These are phyloP conservation scores for Phaffomyces opuntiae DNA, from an alignment of 805 yeast species.

Conservation along the genomic window DNA sequence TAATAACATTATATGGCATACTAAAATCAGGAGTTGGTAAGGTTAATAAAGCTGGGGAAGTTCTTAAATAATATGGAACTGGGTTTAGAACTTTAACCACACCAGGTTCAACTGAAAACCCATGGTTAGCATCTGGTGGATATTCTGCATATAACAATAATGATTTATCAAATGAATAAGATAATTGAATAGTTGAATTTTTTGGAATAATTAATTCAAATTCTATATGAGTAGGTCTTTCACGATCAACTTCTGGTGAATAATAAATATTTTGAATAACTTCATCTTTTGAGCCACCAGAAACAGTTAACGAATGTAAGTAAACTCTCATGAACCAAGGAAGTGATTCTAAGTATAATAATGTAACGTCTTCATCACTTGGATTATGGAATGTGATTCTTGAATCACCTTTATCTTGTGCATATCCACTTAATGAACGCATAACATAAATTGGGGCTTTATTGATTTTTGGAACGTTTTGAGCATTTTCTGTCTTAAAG, in stretches of 20 bases:
- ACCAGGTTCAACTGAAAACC: constrained; percentile 92
- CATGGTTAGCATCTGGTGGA: constrained; percentile 99
- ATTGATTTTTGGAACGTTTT: constrained; percentile 30
- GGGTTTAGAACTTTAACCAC: constrained; percentile 52
- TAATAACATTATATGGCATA: constrained; percentile 97
- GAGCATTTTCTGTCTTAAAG: constrained; percentile 37
- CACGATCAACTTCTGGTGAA: constrained; percentile 72
- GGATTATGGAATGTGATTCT: constrained; percentile 76
- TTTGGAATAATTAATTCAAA: constrained; percentile 60
- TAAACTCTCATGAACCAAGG: constrained; percentile 93
- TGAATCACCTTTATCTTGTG: constrained; percentile 87
- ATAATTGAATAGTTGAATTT: constrained; percentile 47
- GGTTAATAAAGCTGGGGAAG: constrained; percentile 79
- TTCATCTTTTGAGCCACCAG: constrained; percentile 25
- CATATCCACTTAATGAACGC: constrained; percentile 84
- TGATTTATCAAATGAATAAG: constrained; percentile 82
- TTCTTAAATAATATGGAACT: constrained; percentile 49
- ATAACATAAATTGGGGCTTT: constrained; percentile 66
- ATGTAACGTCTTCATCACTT: constrained; percentile 35
- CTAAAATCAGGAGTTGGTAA: constrained; percentile 97
- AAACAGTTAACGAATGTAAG: constrained; percentile 52
- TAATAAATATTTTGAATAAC: constrained; percentile 51
- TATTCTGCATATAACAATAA: constrained; percentile 80
- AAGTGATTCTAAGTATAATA: constrained; percentile 69
- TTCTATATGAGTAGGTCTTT: constrained; percentile 80